Conservation (phyloP, 169 alveolate genomes). For the Eimeria necatrix region DNA sequence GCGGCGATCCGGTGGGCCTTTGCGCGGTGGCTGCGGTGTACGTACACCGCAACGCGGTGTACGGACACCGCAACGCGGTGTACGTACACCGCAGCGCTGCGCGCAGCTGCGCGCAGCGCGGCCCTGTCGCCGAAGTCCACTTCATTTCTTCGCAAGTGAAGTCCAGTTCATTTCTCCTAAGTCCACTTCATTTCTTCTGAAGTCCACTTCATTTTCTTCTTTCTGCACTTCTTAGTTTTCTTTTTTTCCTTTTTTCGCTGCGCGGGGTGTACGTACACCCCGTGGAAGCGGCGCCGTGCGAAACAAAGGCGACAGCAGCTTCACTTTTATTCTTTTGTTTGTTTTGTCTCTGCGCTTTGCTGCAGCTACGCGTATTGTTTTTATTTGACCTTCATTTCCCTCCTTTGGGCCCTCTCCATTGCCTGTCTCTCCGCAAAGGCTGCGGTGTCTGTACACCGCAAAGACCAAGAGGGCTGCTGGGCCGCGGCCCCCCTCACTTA, state of each 20-base stretch:
- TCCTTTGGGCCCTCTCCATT: background rate
- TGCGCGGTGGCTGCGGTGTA: background rate
- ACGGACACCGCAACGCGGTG: background rate
- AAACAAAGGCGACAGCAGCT: too few relatives aligned
- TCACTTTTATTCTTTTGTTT: too few relatives aligned
- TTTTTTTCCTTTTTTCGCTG: background rate
- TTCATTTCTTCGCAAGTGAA: background rate
- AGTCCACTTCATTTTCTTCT: background rate
- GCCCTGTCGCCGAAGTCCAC: background rate
- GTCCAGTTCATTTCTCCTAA: background rate
- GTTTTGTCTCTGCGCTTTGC: background rate
- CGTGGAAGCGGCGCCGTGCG: too few relatives aligned
- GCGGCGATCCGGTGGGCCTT: background rate
- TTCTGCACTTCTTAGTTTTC: background rate
- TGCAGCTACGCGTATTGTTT: background rate
- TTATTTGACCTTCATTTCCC: background rate
- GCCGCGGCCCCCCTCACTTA: background rate
- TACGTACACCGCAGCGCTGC: too few relatives aligned
- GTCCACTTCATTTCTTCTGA: background rate
- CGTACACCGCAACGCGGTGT: background rate
- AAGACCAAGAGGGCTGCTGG: background rate
- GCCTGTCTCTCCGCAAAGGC: background rate
- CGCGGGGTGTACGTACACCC: too few relatives aligned
- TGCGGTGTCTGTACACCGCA: background rate
- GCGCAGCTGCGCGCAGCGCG: background rate